These are phyloP conservation scores for Funneliformis mosseae DNA, from an alignment of 192 early-diverging fungal genomes.

Conservation along the genomic window DNA sequence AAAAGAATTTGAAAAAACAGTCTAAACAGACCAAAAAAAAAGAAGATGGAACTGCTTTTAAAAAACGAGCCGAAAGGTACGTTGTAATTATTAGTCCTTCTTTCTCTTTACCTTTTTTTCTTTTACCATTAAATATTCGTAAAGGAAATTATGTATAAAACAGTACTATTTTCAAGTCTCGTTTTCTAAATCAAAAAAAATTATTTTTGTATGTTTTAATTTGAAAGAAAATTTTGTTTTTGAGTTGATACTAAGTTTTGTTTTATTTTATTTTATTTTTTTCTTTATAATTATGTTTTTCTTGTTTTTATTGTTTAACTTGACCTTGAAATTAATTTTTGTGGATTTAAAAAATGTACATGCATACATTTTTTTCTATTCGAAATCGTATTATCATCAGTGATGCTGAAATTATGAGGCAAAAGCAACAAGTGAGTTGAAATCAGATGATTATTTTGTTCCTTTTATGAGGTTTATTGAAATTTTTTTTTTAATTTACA, in stretches of 20 bases:
- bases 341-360: background rate
- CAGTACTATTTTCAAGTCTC: no score
- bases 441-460: background rate
- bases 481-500: background rate
- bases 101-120: no score
- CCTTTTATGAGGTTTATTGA: background rate
- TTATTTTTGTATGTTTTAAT: background rate
- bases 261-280: background rate
- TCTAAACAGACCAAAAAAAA: conserved; percentile 35
- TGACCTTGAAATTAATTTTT: background rate
- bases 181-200: background rate
- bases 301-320: no score
- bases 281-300: no score
- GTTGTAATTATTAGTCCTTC: background rate
- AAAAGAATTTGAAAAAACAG: conserved; percentile 51
- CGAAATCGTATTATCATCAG: conserved; percentile 28
- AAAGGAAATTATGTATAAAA: background rate
- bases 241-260: background rate
- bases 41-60: conserved; percentile 37
- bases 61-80: conserved; percentile 52
- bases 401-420: conserved; percentile 57
- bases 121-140: background rate
- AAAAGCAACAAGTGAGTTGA: conserved; percentile 43
- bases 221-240: background rate
- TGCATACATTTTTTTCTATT: no score